phyloP scores from a whole-genome alignment of 371 early-diverging fungal species.

The Thermomucor indicae-seudaticae region DNA sequence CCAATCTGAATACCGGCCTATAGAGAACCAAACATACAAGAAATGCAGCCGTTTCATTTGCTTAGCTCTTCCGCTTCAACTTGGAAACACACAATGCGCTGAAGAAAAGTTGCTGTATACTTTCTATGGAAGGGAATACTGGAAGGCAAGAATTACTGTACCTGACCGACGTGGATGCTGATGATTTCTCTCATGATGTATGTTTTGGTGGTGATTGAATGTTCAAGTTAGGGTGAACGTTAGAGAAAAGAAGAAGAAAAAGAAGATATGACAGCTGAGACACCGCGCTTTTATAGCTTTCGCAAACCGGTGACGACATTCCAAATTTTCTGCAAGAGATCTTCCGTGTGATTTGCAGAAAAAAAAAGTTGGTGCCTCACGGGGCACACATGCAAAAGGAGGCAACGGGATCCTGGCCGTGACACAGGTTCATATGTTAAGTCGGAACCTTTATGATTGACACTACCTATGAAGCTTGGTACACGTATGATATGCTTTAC shows the following conservation, averaged over 20 bases:
- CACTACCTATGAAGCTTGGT: too few relatives aligned
- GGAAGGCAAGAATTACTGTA: too few relatives aligned
- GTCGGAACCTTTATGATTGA: too few relatives aligned
- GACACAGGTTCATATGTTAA: too few relatives aligned
- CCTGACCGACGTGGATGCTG: slow-evolving; percentile 95
- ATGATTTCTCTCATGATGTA: slow-evolving; percentile 94
- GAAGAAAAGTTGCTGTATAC: background rate
- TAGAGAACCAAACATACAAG: slow-evolving; percentile 32
- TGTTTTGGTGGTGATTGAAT: background rate
- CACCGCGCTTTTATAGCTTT: too few relatives aligned
- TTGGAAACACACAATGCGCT: too few relatives aligned
- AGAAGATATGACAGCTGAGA: too few relatives aligned
- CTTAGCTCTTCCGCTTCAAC: background rate
- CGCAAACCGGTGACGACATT: background rate
- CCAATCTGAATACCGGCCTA: slow-evolving; percentile 99
- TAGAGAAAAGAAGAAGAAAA: slow-evolving; percentile 10
- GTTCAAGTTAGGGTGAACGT: slow-evolving; percentile 21
- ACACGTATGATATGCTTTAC: background rate
- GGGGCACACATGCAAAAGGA: too few relatives aligned
- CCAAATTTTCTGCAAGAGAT: background rate
- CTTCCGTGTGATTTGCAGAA: too few relatives aligned
- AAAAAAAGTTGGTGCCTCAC: too few relatives aligned
- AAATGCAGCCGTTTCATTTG: background rate
- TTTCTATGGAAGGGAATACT: too few relatives aligned
- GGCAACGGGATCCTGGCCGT: too few relatives aligned